Evolutionary conservation across 2,329 filamentous ascomycete species (phyloP), one percentile per base, ranked within the genome.

Genomic region (Diaporthe capsici): DNA sequence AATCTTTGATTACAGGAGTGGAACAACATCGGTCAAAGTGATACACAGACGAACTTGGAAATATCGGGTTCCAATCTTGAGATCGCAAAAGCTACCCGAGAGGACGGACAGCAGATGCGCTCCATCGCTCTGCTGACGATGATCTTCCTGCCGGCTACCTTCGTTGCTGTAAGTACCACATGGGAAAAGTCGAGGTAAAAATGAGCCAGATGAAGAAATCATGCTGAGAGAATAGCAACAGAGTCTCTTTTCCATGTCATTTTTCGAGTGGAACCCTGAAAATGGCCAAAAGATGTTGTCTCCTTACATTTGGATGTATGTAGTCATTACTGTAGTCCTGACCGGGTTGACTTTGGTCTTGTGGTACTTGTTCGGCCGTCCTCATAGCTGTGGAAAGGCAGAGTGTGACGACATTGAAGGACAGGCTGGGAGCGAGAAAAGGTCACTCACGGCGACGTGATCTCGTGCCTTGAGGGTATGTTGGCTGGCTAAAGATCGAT

Each of bases 131-230:
- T 68, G 25, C 42, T 68, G 22, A 68, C 63, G 2, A 68, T 68
- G 63, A 49, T 68, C 1, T 68, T 68, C 4, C 63, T 68, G 2
- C 63, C 63, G 22, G 63, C 63, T 31, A 68, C 63, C 63, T 68
- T 68, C 25, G 42, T 68, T 51, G 63, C 63, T 31, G 63, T 68
- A 68, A 68, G 42, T 49, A 42, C n/a, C 25, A 34, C 6, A 3
- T 9, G 0, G n/a, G 13, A 15, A 5, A 17, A 2, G 28, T 7
- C 0, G 6, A 22, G 28, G 5, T 2, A 6, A 1, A 4, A 2
- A 5, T 3, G 25, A 0, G 3, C 25, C 10, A 17, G 20, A 5
- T 28, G 25, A 20, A 34, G 9, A 10, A 31, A 13, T 34, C 2
- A 8, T 20, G 25, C 25, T 31, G 25, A 57, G 0, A 20, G 3